Base-by-base conservation (phyloP, 768 basidiomycete species). In the Mycena venus region DNA sequence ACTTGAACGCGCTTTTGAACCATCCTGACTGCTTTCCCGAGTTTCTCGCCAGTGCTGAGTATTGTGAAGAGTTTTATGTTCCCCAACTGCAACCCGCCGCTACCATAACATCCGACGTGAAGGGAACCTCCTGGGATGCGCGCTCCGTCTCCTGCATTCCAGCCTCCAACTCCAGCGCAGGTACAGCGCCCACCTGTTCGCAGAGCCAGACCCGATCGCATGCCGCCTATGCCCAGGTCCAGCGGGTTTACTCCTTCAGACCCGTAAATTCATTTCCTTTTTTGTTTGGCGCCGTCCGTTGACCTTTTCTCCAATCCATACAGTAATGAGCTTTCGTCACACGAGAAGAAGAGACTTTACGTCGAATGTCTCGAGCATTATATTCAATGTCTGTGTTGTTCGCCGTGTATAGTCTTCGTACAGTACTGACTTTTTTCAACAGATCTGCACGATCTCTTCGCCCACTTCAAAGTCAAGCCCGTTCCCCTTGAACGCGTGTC, bases 261-360 rank as follows among this genome's bases (percentile, higher is more conserved):
- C 38, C 53, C 71, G 75, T 73, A 51, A n/a, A 63, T 60, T 31
- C 38, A 31, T 17, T 58, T 49, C 47, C 25, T 32, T 36, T 44
- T 8, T 34, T 53, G 21, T 40, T n/a, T 47, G 6, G 23, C 27
- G 32, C 19, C 44, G 36, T 36, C 23, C 34, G 14, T 32, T 36
- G 19, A 55, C n/a, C 23, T 25, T 47, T 17, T 21, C 17, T 42
- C 17, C 2, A 56, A 25, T 4, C 23, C 3, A 14, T 14, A 51
- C 59, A 73, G 71, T 7, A 63, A 70, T 21, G 47, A 58, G 27
- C n/a, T 76, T 58, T 70, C 72, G 21, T 21, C 60, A 14, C 72
- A 77, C 51, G 58, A 73, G 23, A 66, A 64, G 36, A 77, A 74
- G 21, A 69, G 75, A 2, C 51, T 73, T 3, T 74, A 73, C 29